Percentiles rank a stretch among this genome's conserved stretches.
phyloP scores from a whole-genome alignment of 139 green algal genomes.

The Coelastrella sp. region DNA sequence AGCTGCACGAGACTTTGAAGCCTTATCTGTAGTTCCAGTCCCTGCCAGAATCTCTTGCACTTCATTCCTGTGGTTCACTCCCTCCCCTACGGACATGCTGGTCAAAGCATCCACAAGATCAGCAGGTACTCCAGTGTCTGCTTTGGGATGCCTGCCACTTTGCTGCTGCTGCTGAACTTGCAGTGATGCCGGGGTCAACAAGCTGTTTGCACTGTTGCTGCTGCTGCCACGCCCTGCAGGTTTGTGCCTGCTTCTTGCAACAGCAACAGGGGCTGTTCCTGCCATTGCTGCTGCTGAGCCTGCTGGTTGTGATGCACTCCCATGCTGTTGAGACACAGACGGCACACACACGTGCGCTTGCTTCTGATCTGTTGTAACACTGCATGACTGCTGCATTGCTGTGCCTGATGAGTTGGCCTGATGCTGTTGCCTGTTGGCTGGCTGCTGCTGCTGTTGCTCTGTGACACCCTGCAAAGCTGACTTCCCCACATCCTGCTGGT shows the following conservation, averaged over 20 bases:
- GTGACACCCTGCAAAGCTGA: background rate
- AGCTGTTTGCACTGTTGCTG: background rate
- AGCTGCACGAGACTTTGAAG: background rate
- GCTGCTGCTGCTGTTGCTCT: background rate
- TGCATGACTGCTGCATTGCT: background rate
- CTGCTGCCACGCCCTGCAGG: background rate
- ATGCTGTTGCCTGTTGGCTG: background rate
- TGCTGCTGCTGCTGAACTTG: background rate
- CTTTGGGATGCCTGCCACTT: too few relatives aligned
- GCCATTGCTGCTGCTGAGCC: background rate
- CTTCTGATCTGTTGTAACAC: background rate
- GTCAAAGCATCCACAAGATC: too few relatives aligned
- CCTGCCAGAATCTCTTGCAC: background rate
- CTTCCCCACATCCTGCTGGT: background rate
- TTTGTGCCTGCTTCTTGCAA: background rate
- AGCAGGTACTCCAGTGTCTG: too few relatives aligned
- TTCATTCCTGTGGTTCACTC: too few relatives aligned
- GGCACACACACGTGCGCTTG: too few relatives aligned
- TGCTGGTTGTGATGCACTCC: background rate
- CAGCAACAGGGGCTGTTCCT: background rate
- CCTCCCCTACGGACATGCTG: too few relatives aligned
- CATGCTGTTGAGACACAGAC: background rate
- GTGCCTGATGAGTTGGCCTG: background rate
- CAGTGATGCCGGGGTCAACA: background rate
- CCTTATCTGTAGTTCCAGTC: too few relatives aligned